These are phyloP conservation scores for Elsinoe ampelina DNA, from an alignment of 2,329 filamentous ascomycete species.

Conservation along the genomic window DNA sequence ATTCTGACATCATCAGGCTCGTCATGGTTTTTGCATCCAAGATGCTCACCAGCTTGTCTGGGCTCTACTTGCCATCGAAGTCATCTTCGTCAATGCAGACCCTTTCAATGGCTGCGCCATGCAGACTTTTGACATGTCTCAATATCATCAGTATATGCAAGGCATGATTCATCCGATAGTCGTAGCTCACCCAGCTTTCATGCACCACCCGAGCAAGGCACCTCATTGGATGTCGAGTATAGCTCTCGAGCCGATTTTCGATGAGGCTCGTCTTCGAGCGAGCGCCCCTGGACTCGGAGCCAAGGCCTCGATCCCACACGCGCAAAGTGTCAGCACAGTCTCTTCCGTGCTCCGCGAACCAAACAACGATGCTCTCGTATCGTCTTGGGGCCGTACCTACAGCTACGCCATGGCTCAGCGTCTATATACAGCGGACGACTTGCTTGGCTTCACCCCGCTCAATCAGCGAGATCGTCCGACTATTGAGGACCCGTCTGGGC, in stretches of 20 bases:
- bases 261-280: background rate
- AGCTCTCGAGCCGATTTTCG: background rate
- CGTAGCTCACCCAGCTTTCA: background rate
- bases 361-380: background rate
- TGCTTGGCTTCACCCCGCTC: background rate
- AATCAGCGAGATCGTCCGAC: background rate
- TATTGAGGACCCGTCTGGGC: background rate
- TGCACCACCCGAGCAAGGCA: background rate
- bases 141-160: background rate
- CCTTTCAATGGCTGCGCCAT: background rate
- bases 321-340: background rate
- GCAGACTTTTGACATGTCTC: background rate
- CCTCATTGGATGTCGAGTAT: background rate
- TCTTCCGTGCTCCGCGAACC: background rate
- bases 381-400: background rate
- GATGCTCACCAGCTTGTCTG: constrained; percentile 2
- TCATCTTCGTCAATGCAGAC: background rate
- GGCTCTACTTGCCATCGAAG: background rate
- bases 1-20: background rate
- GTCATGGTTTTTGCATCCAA: constrained; percentile 2
- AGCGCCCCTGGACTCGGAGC: background rate
- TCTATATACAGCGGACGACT: background rate
- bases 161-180: background rate
- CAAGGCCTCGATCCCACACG: background rate
- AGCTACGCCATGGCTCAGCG: background rate